These are phyloP conservation scores for Leccinellum albellum DNA, from an alignment of 768 basidiomycete species.

Conservation along the genomic window DNA sequence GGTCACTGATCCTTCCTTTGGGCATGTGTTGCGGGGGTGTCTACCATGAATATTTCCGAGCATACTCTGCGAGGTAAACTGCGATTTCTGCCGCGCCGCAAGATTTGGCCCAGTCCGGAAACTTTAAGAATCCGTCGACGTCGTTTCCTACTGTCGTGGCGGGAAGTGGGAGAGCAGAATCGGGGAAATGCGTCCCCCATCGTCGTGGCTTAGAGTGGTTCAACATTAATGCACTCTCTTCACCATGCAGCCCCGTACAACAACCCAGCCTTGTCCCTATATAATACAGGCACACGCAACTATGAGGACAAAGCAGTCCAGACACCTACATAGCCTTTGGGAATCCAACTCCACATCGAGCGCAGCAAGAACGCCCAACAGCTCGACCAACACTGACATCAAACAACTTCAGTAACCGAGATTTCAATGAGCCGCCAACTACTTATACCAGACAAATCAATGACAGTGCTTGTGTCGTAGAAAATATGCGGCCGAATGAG, in stretches of 20 bases:
- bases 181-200: not conserved
- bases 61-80: too few species aligned
- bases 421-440: not conserved
- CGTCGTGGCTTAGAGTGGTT: too few species aligned
- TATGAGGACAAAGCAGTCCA: not conserved
- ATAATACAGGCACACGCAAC: not conserved
- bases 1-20: slow-evolving; percentile 71
- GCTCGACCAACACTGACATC: not conserved
- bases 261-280: not conserved
- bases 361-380: slow-evolving; percentile 4
- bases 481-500: not conserved
- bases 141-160: not conserved
- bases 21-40: too few species aligned
- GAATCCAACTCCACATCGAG: slow-evolving; percentile 9
- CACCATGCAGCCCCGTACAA: too few species aligned
- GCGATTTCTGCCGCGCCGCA: too few species aligned
- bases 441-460: not conserved
- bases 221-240: not conserved
- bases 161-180: not conserved
- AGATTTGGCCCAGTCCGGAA: slow-evolving; percentile 12
- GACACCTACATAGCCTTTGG: not conserved
- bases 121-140: slow-evolving; percentile 11
- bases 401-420: not conserved
- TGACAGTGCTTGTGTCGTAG: not conserved
- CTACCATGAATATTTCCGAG: too few species aligned